phyloP scores from a whole-genome alignment of 139 green algal species.

The Chlorella sp. region DNA sequence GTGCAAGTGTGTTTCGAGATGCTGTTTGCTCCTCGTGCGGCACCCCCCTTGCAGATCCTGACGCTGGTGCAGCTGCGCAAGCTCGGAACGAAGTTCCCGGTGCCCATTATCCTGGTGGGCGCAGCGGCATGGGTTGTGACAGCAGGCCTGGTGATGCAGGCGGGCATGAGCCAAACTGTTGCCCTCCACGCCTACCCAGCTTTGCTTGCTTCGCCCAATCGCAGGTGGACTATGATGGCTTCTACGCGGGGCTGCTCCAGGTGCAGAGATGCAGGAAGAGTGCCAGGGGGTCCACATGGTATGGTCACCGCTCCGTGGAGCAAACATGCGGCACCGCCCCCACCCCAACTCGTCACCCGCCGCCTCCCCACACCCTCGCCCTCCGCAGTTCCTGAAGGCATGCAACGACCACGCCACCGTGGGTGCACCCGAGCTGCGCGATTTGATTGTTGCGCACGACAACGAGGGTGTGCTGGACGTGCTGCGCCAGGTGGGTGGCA shows the following conservation, averaged over 20 bases:
- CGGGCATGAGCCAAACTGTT: slow-evolving; percentile 9
- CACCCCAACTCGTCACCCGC: too few species aligned
- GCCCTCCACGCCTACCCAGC: too few species aligned
- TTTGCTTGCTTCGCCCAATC: slow-evolving; percentile 15
- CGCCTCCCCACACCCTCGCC: slow-evolving; percentile 3
- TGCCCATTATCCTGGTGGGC: slow-evolving; percentile 19
- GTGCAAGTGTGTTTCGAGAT: background rate
- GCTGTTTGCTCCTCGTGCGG: background rate
- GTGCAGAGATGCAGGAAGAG: background rate
- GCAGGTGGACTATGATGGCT: slow-evolving; percentile 64
- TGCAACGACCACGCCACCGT: slow-evolving; percentile 53
- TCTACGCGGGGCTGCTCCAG: slow-evolving; percentile 45
- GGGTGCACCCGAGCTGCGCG: slow-evolving; percentile 45
- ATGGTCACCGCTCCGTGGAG: too few species aligned
- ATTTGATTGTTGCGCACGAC: slow-evolving; percentile 57
- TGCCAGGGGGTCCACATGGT: background rate
- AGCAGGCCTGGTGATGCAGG: background rate
- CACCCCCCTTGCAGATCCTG: slow-evolving; percentile 69
- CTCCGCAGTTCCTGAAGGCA: slow-evolving; percentile 52
- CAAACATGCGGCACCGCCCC: background rate
- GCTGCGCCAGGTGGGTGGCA: slow-evolving; percentile 40
- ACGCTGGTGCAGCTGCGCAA: slow-evolving; percentile 66
- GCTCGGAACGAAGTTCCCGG: slow-evolving; percentile 37
- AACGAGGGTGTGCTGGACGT: slow-evolving; percentile 61
- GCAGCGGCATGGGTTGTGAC: background rate